These are phyloP conservation scores for Candida chauliodis DNA, from an alignment of 805 yeast species.

Conservation along the genomic window DNA sequence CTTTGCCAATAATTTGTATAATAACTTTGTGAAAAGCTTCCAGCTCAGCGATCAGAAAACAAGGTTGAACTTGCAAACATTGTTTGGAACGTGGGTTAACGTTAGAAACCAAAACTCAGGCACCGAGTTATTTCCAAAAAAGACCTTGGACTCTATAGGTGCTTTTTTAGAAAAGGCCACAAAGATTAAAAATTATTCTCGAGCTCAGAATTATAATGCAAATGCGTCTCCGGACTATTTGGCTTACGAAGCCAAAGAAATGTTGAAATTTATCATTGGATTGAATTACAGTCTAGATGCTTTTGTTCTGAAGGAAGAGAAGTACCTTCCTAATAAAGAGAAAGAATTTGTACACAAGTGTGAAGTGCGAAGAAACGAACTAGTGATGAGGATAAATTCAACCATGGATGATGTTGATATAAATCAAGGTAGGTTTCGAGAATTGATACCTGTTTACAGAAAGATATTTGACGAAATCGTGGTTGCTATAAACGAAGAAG, in stretches of 20 bases:
- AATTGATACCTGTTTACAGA: background rate
- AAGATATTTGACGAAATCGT: conserved; percentile 18
- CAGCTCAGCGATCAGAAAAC: conserved; percentile 36
- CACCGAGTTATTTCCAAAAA: conserved; percentile 23
- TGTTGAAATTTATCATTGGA: background rate
- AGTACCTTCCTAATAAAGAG: background rate
- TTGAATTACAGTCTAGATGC: background rate
- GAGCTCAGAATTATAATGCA: background rate
- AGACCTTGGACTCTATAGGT: conserved; percentile 29
- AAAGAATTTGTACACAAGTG: background rate
- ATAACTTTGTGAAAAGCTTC: conserved; percentile 36
- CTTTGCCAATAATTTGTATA: conserved; percentile 32
- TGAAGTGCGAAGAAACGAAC: background rate
- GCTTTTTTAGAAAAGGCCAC: conserved; percentile 39
- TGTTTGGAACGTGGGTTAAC: conserved; percentile 37
- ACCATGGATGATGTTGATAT: background rate
- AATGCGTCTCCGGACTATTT: background rate
- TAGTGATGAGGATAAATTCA: background rate
- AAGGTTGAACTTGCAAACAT: conserved; percentile 35
- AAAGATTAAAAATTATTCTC: conserved; percentile 5
- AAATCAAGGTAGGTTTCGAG: background rate
- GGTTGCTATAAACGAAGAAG: conserved; percentile 25
- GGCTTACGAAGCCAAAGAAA: background rate
- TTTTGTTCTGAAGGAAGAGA: background rate
- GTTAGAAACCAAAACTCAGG: background rate